A percentile compares a stretch with the other conserved stretches of the same genome.
Conservation (phyloP, 2,329 filamentous ascomycete species). For the Graphium sp. region DNA sequence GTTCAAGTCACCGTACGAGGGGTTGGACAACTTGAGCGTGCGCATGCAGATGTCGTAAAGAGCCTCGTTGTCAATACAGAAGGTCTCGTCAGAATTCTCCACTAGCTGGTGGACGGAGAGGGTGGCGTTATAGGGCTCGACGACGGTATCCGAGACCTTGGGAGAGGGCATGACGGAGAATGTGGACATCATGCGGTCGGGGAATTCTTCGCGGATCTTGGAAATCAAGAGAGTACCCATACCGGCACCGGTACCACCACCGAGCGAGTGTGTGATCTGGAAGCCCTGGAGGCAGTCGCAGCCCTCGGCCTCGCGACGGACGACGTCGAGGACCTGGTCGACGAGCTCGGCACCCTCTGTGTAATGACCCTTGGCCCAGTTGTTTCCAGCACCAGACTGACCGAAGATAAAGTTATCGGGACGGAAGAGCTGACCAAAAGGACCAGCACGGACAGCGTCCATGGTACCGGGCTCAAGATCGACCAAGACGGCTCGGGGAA, state of each 20-base stretch:
- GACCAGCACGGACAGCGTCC: slow-evolving; percentile 96
- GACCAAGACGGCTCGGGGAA: slow-evolving; percentile 96
- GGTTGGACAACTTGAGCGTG: slow-evolving; percentile 96
- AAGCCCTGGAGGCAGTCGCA: slow-evolving; percentile 99
- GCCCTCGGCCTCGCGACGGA: slow-evolving; percentile 95
- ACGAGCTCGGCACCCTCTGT: slow-evolving; percentile 98
- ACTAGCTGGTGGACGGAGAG: slow-evolving; percentile 98
- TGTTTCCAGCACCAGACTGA: slow-evolving; percentile 99
- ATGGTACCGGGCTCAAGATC: slow-evolving; percentile 99
- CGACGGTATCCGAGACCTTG: slow-evolving; percentile 98
- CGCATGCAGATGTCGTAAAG: slow-evolving; percentile 99
- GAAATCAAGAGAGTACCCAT: slow-evolving; percentile 99
- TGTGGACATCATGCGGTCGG: slow-evolving; percentile 99
- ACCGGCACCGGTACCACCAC: slow-evolving; percentile 99
- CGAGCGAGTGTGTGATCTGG: slow-evolving; percentile 99
- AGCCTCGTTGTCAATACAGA: slow-evolving; percentile 99
- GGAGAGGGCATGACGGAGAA: slow-evolving; percentile 98
- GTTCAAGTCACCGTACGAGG: slow-evolving; percentile 98
- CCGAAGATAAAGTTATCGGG: slow-evolving; percentile 99
- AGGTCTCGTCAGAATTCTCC: slow-evolving; percentile 99
- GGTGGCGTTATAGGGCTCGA: slow-evolving; percentile 99
- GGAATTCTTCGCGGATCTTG: slow-evolving; percentile 99
- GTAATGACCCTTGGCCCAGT: slow-evolving; percentile 99
- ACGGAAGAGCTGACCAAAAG: slow-evolving; percentile 97
- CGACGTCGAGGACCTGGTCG: slow-evolving; percentile 94